These are phyloP conservation scores for Pleomassaria siparia DNA, from an alignment of 2,329 filamentous ascomycete species.

Conservation along the genomic window DNA sequence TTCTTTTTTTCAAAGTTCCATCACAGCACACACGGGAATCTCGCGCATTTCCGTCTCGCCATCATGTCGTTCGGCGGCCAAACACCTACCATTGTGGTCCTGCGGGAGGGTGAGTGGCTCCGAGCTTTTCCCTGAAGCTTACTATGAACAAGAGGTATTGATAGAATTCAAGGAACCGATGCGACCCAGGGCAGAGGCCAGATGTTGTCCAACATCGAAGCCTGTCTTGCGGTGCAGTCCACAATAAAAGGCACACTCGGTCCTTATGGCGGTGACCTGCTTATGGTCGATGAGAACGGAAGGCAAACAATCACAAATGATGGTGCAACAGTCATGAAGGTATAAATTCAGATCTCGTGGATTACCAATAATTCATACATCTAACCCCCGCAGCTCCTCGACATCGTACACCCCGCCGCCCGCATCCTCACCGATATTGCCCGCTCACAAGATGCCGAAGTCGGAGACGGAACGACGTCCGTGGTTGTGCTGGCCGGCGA, in stretches of 20 bases:
- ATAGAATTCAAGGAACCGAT: conserved; percentile 73
- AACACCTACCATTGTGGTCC: conserved; percentile 95
- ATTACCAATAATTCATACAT: neutral
- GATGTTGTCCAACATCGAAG: conserved; percentile 97
- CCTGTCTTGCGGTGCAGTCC: conserved; percentile 90
- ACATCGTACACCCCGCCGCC: conserved; percentile 96
- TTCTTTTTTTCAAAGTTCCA: neutral
- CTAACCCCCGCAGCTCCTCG: conserved; percentile 70
- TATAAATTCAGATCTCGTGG: conserved; percentile 41
- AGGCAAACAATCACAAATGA: conserved; percentile 98
- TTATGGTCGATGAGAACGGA: conserved; percentile 95
- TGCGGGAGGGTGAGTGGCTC: conserved; percentile 81
- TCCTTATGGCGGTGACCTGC: conserved; percentile 92
- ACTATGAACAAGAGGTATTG: conserved; percentile 17
- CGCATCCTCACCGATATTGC: conserved; percentile 98
- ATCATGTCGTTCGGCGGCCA: conserved; percentile 95
- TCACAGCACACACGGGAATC: conserved; percentile 9
- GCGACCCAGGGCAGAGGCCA: conserved; percentile 96
- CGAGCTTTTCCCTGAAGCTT: conserved; percentile 18
- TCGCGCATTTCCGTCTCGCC: conserved; percentile 18
- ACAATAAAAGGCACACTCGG: conserved; percentile 96
- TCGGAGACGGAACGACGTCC: conserved; percentile 95
- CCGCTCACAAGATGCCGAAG: conserved; percentile 97
- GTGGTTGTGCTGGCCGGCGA: conserved; percentile 97
- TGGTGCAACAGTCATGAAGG: conserved; percentile 99